Evolutionary conservation across 345 rosid genomes (phyloP).

Genomic region (Fremontodendron californicum): DNA sequence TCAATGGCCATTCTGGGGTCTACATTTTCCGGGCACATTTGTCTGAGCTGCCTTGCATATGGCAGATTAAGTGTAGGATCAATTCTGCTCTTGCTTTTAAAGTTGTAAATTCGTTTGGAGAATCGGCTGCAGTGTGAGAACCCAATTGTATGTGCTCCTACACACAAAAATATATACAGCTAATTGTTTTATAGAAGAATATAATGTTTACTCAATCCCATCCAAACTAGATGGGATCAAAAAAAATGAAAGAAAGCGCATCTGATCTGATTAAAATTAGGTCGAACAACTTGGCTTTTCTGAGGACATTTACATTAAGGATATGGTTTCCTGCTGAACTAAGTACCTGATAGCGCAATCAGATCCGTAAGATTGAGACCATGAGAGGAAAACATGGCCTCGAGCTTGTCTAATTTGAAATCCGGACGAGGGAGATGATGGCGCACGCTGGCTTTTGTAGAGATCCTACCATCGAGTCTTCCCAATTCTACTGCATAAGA

Average conservation of each 20-base stretch:
- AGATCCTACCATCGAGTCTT: constrained; percentile 19
- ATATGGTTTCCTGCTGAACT: not conserved
- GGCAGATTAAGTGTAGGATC: constrained; percentile 16
- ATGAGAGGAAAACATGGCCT: constrained; percentile 15
- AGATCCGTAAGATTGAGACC: constrained; percentile 17
- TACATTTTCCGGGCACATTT: constrained; percentile 8
- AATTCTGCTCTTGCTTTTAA: not conserved
- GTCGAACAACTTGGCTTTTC: not conserved
- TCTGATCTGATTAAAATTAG: not conserved
- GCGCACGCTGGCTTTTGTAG: constrained; percentile 11
- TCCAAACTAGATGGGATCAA: not conserved
- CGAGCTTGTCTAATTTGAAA: constrained; percentile 14
- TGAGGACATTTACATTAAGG: not conserved
- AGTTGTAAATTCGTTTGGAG: constrained; percentile 17
- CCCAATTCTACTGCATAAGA: constrained; percentile 25
- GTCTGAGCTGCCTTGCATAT: constrained; percentile 12
- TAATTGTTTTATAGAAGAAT: not conserved
- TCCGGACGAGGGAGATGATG: constrained; percentile 18
- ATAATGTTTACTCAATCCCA: not conserved
- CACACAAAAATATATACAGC: not conserved
- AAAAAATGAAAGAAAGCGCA: not conserved
- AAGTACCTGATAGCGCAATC: constrained; percentile 25
- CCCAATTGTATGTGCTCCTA: constrained; percentile 27
- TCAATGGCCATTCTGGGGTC: constrained; percentile 20
- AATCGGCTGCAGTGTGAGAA: constrained; percentile 25